phyloP scores from a whole-genome alignment of 805 yeast genomes.

The Yarrowia hollandica region DNA sequence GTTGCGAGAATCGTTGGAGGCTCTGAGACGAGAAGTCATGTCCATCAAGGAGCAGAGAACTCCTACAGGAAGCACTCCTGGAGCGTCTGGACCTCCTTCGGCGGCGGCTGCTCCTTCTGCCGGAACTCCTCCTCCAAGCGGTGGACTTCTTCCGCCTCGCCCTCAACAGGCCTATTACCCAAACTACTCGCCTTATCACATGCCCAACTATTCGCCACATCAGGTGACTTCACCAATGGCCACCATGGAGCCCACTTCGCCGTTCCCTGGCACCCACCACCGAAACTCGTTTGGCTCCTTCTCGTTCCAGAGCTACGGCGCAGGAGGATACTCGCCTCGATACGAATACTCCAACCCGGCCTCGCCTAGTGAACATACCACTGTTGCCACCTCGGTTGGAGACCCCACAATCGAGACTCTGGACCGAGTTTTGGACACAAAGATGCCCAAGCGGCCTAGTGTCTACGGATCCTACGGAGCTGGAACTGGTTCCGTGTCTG shows the following conservation, averaged over 20 bases:
- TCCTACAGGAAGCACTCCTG: not conserved
- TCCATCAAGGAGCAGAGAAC: constrained; percentile 22
- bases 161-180: constrained; percentile 4
- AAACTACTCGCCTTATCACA: constrained; percentile 36
- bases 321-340: constrained; percentile 15
- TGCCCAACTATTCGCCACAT: constrained; percentile 32
- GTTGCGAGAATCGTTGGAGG: constrained; percentile 40
- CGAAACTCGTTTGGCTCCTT: constrained; percentile 19
- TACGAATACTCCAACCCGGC: constrained; percentile 25
- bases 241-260: constrained; percentile 24
- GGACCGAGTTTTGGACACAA: constrained; percentile 41
- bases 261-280: not conserved
- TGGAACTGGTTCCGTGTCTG: no score
- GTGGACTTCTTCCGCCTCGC: not conserved
- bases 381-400: constrained; percentile 31
- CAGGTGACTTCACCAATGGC: constrained; percentile 48
- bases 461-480: no score
- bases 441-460: not conserved
- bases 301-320: constrained; percentile 25
- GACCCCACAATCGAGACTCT: constrained; percentile 38
- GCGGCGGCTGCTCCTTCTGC: no score
- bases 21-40: constrained; percentile 33
- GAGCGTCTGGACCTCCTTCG: not conserved
- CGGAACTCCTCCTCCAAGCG: not conserved
- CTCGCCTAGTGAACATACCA: constrained; percentile 19